These are phyloP conservation scores for Ananas comosus DNA, from an alignment of 176 grass and related monocot species.

Conservation along the genomic window DNA sequence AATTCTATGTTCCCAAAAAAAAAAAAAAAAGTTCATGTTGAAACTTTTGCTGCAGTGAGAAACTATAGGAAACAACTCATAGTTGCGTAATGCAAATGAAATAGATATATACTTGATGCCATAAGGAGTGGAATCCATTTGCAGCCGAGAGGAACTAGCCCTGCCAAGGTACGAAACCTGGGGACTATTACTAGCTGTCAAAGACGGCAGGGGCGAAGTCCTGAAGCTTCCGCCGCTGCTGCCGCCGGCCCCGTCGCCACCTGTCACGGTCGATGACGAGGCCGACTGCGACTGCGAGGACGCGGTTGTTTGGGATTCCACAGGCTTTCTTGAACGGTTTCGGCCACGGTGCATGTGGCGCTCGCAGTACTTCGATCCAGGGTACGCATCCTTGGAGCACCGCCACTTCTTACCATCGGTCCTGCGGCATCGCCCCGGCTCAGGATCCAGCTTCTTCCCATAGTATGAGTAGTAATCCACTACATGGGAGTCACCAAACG, in stretches of 20 bases:
- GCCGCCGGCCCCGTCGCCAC: slow-evolving; percentile 11
- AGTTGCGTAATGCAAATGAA: not conserved
- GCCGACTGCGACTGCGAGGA: slow-evolving; percentile 39
- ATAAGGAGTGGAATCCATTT: slow-evolving; percentile 30
- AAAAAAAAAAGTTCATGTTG: too few relatives aligned
- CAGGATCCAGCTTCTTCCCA: slow-evolving; percentile 94
- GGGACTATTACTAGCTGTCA: slow-evolving; percentile 17
- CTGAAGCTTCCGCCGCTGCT: slow-evolving; percentile 16
- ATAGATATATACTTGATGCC: slow-evolving; percentile 33
- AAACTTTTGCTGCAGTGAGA: too few relatives aligned
- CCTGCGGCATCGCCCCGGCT: slow-evolving; percentile 90
- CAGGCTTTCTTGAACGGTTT: slow-evolving; percentile 99
- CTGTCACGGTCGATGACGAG: slow-evolving; percentile 37
- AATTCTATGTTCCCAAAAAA: too few relatives aligned
- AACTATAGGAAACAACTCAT: too few relatives aligned
- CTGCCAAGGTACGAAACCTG: slow-evolving; percentile 54
- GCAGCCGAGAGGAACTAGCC: slow-evolving; percentile 45
- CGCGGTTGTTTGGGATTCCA: slow-evolving; percentile 68
- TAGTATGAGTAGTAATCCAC: slow-evolving; percentile 96
- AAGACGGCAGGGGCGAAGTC: slow-evolving; percentile 29
- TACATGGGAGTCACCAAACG: slow-evolving; percentile 17
- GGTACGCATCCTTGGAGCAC: slow-evolving; percentile 99
- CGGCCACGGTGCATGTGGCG: slow-evolving; percentile 99
- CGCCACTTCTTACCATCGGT: slow-evolving; percentile 99
- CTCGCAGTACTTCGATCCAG: slow-evolving; percentile 97